Percentiles rank a stretch among this genome's conserved stretches.
phyloP scores from a whole-genome alignment of 306 rosid genomes.

The barrel medic (Medicago truncatula) region MtrunA17r5.0-ANR NC_053045.1:42687501-42688000 shows the following conservation, averaged over 20 bases:
- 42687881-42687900: constrained; percentile 43
- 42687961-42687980: not conserved
- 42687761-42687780: constrained; percentile 67
- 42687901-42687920: constrained; percentile 45
- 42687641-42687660: constrained; percentile 78
- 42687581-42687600: constrained; percentile 99
- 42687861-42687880: constrained; percentile 58
- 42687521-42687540: constrained; percentile 90
- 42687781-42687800: constrained; percentile 60
- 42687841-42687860: constrained; percentile 65
- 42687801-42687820: constrained; percentile 70
- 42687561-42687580: constrained; percentile 67
- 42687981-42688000: constrained; percentile 7
- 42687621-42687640: constrained; percentile 88
- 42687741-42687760: constrained; percentile 74
- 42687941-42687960: not conserved
- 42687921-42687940: constrained; percentile 46
- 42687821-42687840: constrained; percentile 69
- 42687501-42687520: constrained; percentile 96
- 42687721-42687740: constrained; percentile 68
- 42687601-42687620: constrained; percentile 97
- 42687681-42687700: constrained; percentile 54
- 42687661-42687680: constrained; percentile 68
- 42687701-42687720: constrained; percentile 62
- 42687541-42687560: constrained; percentile 96